Percentiles rank a stretch among this genome's conserved stretches.
These are phyloP conservation scores for Croton laevigatus DNA, from an alignment of 441 rosid species.

Conservation along the genomic window DNA sequence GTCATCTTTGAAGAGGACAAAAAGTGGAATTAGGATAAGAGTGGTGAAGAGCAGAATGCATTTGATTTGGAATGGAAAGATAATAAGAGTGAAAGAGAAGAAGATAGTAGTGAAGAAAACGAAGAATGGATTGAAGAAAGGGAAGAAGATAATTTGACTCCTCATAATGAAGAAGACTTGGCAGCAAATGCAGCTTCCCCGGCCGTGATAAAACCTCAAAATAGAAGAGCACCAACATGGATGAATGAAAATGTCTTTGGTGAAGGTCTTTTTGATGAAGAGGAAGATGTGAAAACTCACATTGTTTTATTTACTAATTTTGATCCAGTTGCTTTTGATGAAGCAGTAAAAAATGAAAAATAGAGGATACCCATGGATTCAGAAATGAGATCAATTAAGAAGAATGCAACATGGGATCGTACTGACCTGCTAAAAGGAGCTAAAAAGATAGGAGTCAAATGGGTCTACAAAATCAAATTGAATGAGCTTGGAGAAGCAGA, in stretches of 20 bases:
- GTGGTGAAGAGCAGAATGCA: background rate
- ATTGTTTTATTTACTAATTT: no score
- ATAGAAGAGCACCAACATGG: background rate
- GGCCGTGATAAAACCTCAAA: no score
- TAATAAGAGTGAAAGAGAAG: constrained; percentile 10
- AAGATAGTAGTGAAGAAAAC: background rate
- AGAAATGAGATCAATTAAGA: constrained; percentile 16
- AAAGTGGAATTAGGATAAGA: background rate
- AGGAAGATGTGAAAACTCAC: no score
- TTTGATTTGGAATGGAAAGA: constrained; percentile 1
- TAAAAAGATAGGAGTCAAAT: background rate
- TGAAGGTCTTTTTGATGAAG: background rate
- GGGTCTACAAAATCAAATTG: background rate
- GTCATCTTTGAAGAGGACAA: background rate
- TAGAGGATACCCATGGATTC: constrained; percentile 13
- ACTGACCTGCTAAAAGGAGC: background rate
- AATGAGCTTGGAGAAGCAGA: background rate
- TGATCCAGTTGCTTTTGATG: background rate
- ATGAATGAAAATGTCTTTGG: constrained; percentile 10
- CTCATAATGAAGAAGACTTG: no score
- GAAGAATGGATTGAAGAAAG: background rate
- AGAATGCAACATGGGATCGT: background rate
- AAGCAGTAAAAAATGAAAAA: no score
- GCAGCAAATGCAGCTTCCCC: no score
- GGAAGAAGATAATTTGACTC: no score